phyloP scores from a whole-genome alignment of 306 rosid genomes.

The Canavalia gladiata region DNA sequence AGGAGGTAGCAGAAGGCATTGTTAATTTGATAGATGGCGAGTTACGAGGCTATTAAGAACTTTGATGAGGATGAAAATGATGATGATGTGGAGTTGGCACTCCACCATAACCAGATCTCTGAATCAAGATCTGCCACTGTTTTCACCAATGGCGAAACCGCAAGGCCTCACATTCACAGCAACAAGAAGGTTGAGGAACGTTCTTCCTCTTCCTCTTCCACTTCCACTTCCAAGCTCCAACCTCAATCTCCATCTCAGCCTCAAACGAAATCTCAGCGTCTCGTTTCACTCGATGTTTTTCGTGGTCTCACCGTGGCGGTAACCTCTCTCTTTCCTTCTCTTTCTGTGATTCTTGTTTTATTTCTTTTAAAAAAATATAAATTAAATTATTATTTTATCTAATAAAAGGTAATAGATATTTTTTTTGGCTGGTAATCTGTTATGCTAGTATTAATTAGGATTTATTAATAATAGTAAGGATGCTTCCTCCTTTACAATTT shows the following conservation, averaged over 20 bases:
- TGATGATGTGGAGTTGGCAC: constrained; percentile 73
- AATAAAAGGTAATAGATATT: background rate
- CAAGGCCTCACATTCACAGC: constrained; percentile 2
- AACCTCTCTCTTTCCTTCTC: constrained; percentile 35
- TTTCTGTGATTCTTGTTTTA: background rate
- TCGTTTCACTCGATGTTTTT: constrained; percentile 88
- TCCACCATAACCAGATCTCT: constrained; percentile 49
- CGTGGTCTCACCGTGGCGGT: constrained; percentile 97
- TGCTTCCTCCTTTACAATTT: background rate
- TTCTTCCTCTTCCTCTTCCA: constrained; percentile 4
- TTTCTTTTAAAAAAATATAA: background rate
- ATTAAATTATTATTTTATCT: background rate
- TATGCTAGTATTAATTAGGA: background rate
- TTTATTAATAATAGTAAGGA: background rate
- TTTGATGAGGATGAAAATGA: constrained; percentile 45
- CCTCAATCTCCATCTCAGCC: constrained; percentile 28
- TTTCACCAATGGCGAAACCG: constrained; percentile 12
- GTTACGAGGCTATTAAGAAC: constrained; percentile 56
- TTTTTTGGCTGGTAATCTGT: background rate
- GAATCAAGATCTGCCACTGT: constrained; percentile 54
- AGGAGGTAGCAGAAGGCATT: background rate
- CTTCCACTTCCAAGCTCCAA: constrained; percentile 23
- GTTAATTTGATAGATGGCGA: constrained; percentile 38
- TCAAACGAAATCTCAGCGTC: constrained; percentile 59
- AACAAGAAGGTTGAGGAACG: constrained; percentile 33